Evolutionary conservation across 2,329 filamentous ascomycete genomes (phyloP), one percentile per base, ranked within the genome.

Genomic region (Scedosporium dehoogii): DNA sequence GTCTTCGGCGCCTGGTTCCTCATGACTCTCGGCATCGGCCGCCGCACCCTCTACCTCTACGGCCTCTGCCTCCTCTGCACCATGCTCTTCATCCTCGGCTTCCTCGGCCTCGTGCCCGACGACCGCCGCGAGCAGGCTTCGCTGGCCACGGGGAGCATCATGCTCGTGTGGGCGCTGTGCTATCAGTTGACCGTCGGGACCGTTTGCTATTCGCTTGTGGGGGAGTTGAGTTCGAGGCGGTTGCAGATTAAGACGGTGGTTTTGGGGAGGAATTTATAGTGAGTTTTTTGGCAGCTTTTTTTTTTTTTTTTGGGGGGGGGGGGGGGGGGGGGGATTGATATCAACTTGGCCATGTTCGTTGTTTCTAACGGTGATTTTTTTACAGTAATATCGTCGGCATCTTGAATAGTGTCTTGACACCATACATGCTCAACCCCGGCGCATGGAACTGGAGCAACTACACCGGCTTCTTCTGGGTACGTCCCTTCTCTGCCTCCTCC

Each of bases 201-300:
- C 0, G 91, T 96, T 6, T 91, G 89, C 74, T 96, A 96, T 76
- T 94, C 91, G 0, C 83, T 96, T 10, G 92, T 96, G 4, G 85
- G 89, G 1, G 92, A 96, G 73, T 75, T 96, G 23, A 92, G 91
- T 0, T 91, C 91, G 0, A 85, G 90, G 14, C 84, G 92, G 1
- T 76, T 85, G 44, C 79, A 81, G 64, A 75, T 78, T 33, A 83
- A 84, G 72, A 82, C 81, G 1, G 79, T 84, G 12, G 80, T 82
- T 2, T 71, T 85, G 58, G 78, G 89, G 1, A 88, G 92, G 62
- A 90, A 91, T 68, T 77, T 91, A 56, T 90, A 89, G 81, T 83
- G 73, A 74, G 81, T 76, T n/a, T n/a, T n/a, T n/a, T n/a, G n/a
- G n/a, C n/a, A n/a, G n/a, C n/a, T n/a, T n/a, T n/a, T n/a, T n/a